Evolutionary conservation across 305 asterid species (phyloP).

Genomic region (Fraxinus latifolia): DNA sequence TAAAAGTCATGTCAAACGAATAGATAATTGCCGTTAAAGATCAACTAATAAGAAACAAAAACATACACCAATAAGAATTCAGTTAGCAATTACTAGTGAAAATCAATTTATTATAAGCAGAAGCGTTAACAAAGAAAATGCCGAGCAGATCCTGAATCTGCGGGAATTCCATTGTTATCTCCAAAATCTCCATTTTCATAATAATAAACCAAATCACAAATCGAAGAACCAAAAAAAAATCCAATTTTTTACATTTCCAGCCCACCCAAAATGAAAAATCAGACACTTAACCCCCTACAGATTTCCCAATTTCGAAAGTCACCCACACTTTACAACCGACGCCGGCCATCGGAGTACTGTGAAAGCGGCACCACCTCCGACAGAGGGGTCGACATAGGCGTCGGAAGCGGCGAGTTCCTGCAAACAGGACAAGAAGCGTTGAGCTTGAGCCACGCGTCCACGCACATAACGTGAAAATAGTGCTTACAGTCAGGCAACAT

Average conservation of each 20-base stretch:
- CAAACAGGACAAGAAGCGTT: slow-evolving; percentile 39
- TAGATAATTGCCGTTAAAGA: neutral
- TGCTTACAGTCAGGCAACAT: slow-evolving; percentile 45
- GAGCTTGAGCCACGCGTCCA: slow-evolving; percentile 44
- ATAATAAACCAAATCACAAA: neutral
- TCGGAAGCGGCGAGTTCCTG: slow-evolving; percentile 29
- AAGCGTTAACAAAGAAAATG: neutral
- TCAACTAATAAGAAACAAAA: neutral
- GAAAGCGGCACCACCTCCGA: slow-evolving; percentile 31
- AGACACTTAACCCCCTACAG: neutral
- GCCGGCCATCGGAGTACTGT: neutral
- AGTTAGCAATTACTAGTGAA: neutral
- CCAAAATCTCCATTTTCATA: neutral
- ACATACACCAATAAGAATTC: neutral
- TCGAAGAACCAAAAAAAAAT: neutral
- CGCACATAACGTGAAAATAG: slow-evolving; percentile 36
- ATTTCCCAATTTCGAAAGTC: neutral
- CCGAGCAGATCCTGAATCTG: neutral
- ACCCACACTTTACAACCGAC: neutral
- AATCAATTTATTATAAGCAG: neutral
- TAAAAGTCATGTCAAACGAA: too few species aligned
- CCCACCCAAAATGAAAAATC: neutral
- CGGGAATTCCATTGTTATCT: neutral
- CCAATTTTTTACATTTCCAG: neutral
- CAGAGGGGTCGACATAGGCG: slow-evolving; percentile 28